These are phyloP conservation scores for Ilex paraguariensis DNA, from an alignment of 305 asterid species.

Conservation along the genomic window DNA sequence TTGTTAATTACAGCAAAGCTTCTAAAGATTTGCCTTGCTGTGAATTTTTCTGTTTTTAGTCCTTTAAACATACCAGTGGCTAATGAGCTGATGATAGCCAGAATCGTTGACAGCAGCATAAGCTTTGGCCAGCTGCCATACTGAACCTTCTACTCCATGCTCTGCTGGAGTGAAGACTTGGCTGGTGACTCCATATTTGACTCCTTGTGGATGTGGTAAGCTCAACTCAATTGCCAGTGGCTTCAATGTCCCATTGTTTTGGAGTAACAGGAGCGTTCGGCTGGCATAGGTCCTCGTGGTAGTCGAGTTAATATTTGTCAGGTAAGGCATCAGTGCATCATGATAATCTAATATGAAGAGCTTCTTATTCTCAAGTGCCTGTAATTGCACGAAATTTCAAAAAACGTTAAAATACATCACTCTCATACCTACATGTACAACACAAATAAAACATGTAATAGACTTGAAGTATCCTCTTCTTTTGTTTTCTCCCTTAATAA, in stretches of 20 bases:
- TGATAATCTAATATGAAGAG: conserved; percentile 75
- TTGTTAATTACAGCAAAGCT: not conserved
- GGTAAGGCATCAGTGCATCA: conserved; percentile 69
- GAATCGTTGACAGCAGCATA: conserved; percentile 58
- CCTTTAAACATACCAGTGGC: conserved; percentile 40
- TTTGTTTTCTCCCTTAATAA: conserved; percentile 22
- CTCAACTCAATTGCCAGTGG: conserved; percentile 60
- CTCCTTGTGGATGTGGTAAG: conserved; percentile 45
- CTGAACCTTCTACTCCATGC: conserved; percentile 29
- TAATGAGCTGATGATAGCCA: conserved; percentile 57
- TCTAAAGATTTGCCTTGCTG: not conserved
- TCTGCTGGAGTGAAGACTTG: conserved; percentile 42
- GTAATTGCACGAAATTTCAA: conserved; percentile 48
- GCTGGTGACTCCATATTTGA: conserved; percentile 33
- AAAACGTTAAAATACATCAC: conserved; percentile 42
- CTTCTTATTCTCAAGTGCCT: conserved; percentile 59
- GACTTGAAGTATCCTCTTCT: not conserved
- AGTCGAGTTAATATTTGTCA: conserved; percentile 59
- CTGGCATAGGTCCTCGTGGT: conserved; percentile 63
- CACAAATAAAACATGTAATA: conserved; percentile 2
- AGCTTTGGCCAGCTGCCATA: conserved; percentile 70
- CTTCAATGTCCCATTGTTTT: conserved; percentile 57
- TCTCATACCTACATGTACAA: conserved; percentile 19
- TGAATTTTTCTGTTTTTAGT: not conserved
- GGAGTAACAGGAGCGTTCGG: conserved; percentile 62